Percentiles rank a stretch among this genome's conserved stretches.
These are phyloP conservation scores for Roridomyces roridus DNA, from an alignment of 768 basidiomycete species.

Conservation along the genomic window DNA sequence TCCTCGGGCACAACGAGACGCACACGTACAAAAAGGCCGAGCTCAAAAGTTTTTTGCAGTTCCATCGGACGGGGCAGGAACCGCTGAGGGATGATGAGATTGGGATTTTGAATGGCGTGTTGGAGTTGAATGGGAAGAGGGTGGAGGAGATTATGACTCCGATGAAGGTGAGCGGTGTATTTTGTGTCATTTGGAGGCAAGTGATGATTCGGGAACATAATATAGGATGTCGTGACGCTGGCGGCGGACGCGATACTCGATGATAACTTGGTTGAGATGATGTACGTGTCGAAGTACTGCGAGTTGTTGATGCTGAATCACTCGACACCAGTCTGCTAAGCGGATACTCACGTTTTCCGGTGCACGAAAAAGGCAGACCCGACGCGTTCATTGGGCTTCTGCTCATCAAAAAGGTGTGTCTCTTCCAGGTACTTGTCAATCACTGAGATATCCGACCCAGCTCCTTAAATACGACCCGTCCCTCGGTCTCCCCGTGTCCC, in stretches of 20 bases:
- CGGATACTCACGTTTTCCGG: slow-evolving; percentile 77
- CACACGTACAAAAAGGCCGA: slow-evolving; percentile 78
- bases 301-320: no score
- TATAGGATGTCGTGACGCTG: slow-evolving; percentile 82
- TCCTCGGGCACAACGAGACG: slow-evolving; percentile 76
- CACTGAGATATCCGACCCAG: slow-evolving; percentile 77
- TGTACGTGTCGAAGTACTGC: slow-evolving; percentile 45
- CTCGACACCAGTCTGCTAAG: slow-evolving; percentile 2
- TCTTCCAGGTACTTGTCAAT: slow-evolving; percentile 69
- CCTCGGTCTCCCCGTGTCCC: slow-evolving; percentile 72
- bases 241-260: slow-evolving; percentile 81
- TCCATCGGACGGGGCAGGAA: slow-evolving; percentile 80
- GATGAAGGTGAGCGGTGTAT: slow-evolving; percentile 67
- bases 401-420: slow-evolving; percentile 60
- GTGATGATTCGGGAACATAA: no score
- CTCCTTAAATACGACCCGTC: slow-evolving; percentile 89
- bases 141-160: slow-evolving; percentile 86
- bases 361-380: slow-evolving; percentile 59
- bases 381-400: slow-evolving; percentile 67
- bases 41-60: slow-evolving; percentile 79
- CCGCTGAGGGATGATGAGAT: slow-evolving; percentile 85
- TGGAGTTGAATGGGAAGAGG: slow-evolving; percentile 78
- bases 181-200: no score
- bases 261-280: slow-evolving; percentile 75
- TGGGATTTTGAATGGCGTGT: slow-evolving; percentile 77